These are phyloP conservation scores for Epichloe bromicola DNA, from an alignment of 2,329 filamentous ascomycete species.

Conservation along the genomic window DNA sequence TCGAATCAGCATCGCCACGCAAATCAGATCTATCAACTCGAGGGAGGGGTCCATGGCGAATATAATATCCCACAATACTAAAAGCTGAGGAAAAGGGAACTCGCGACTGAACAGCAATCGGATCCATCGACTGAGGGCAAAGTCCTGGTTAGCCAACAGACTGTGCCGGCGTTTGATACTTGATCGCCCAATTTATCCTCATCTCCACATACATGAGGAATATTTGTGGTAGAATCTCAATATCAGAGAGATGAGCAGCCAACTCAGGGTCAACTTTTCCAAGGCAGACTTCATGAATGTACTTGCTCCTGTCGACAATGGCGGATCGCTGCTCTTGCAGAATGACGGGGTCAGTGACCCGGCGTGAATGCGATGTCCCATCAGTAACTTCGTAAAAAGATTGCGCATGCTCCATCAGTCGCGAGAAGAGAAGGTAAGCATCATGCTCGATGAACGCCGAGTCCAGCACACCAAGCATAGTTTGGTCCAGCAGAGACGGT, in stretches of 20 bases:
- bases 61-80: constrained; percentile 80
- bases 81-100: constrained; percentile 74
- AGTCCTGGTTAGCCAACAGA: background rate
- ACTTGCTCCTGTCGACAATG: constrained; percentile 75
- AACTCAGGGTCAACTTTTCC: constrained; percentile 72
- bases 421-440: constrained; percentile 71
- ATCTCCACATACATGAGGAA: constrained; percentile 63
- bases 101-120: constrained; percentile 85
- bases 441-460: constrained; percentile 74
- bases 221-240: constrained; percentile 91
- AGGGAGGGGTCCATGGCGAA: constrained; percentile 76
- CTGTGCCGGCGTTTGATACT: background rate
- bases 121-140: constrained; percentile 63
- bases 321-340: constrained; percentile 27
- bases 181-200: background rate
- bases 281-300: constrained; percentile 75
- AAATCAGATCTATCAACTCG: constrained; percentile 78
- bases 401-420: constrained; percentile 78
- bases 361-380: constrained; percentile 2
- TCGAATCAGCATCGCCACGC: constrained; percentile 82
- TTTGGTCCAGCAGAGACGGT: constrained; percentile 27
- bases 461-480: constrained; percentile 57
- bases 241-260: constrained; percentile 62
- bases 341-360: constrained; percentile 10
- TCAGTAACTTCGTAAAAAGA: constrained; percentile 64